Base-by-base conservation (phyloP, 2,329 filamentous ascomycete genomes). In the Colletotrichum spaethianum region DNA sequence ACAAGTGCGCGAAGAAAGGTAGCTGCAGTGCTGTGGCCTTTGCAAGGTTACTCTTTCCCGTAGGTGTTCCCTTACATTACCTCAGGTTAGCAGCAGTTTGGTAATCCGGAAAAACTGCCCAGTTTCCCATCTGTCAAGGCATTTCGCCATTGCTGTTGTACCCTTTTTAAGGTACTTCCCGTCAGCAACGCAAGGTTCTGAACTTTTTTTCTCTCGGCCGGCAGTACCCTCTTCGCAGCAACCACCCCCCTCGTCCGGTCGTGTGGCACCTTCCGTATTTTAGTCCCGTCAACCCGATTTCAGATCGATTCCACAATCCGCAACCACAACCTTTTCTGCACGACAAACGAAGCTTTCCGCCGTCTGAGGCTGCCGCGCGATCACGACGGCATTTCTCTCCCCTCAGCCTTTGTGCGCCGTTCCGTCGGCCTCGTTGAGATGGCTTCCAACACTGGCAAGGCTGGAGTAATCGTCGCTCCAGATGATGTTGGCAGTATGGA, bases 401-500 rank as follows among this genome's bases (percentile, higher is more conserved):
- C 52, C 61, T 42, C 62, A 63, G 53, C 57, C 61, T 59, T 36
- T 68, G 65, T 57, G 55, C 56, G 63, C 52, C 64, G n/a, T 42
- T 23, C 48, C 68, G 26, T 65, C 63, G 53, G 65, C 63, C 63
- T 48, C 33, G 63, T 71, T 56, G 72, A 78, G 74, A 83, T 83
- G 82, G 80, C 83, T 79, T 78, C 81, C 70, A 79, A 82, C 63
- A 86, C 86, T 74, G 88, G 88, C 80, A 88, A 86, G 82, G 88
- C 88, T 77, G 89, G 89, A 78, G 81, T 90, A 75, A 86, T 92
- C 77, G 84, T 86, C 78, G 85, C 88, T 75, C 79, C 84, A 74
- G 83, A 87, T 63, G 85, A 87, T 81, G 86, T 84, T 74, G 84
- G 83, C 73, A 84, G 81, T 76, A 86, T 91, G 84, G 88, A 89